Percentiles rank a stretch among this genome's conserved stretches.
Conservation (phyloP, 2,329 filamentous ascomycete genomes). For the Monilinia laxa region DNA sequence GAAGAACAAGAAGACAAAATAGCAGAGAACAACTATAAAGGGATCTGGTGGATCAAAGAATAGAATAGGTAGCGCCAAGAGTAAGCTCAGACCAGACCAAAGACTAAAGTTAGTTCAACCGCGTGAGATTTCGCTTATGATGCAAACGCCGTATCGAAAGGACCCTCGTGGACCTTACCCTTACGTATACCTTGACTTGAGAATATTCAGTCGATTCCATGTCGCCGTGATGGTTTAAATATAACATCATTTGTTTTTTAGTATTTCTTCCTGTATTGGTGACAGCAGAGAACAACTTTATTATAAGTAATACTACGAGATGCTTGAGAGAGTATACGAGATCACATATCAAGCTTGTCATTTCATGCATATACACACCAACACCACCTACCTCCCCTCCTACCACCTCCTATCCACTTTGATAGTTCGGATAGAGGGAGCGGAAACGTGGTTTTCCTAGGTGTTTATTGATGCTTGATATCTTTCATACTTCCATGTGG, state of each 20-base stretch:
- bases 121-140: slow-evolving; percentile 1
- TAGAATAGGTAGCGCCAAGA: neutral
- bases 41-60: neutral
- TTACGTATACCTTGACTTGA: neutral
- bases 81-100: slow-evolving; percentile 7
- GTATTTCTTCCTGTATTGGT: neutral
- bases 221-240: neutral
- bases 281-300: too few relatives aligned
- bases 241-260: too few relatives aligned
- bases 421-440: neutral
- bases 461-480: too few relatives aligned
- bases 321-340: too few relatives aligned
- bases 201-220: neutral
- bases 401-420: neutral
- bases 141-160: neutral
- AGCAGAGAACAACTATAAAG: neutral
- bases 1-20: too few relatives aligned
- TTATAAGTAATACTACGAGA: neutral
- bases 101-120: too few relatives aligned
- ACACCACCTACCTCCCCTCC: too few relatives aligned
- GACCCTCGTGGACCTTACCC: neutral
- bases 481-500: too few relatives aligned
- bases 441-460: too few relatives aligned
- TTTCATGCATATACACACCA: too few relatives aligned
- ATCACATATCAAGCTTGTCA: too few relatives aligned